A percentile compares a stretch with the other conserved stretches of the same genome.
Evolutionary conservation across 164 flowering plant species (phyloP).

Genomic region (Echeveria elegans): DNA sequence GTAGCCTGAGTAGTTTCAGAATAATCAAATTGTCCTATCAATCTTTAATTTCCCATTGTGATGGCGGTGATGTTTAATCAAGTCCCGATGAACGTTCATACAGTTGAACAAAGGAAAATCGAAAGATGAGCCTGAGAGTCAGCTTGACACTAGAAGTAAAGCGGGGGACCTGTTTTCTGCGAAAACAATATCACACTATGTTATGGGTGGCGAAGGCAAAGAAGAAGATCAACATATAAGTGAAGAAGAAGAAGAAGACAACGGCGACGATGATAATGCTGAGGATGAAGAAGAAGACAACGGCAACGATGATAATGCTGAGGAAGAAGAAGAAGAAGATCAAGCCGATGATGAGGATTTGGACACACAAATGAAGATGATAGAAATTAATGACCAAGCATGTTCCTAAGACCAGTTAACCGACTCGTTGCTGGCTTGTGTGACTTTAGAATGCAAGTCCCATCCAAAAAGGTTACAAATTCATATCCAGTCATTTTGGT

Average conservation of each 20-base stretch:
- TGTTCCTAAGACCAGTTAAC: no score
- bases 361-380: no score
- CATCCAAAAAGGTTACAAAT: no score
- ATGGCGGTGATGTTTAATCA: no score
- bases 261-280: background rate
- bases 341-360: no score
- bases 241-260: conserved; percentile 10
- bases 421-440: no score
- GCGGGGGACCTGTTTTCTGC: conserved; percentile 45
- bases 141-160: conserved; percentile 22
- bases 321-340: no score
- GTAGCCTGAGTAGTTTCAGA: background rate
- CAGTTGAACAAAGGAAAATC: conserved; percentile 74
- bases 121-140: conserved; percentile 14
- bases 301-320: background rate
- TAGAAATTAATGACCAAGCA: no score
- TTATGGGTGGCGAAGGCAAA: conserved; percentile 23
- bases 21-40: background rate
- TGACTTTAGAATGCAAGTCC: no score
- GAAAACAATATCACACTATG: conserved; percentile 50
- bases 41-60: no score
- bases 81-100: background rate
- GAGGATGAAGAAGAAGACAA: conserved; percentile 5
- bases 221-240: conserved; percentile 8
- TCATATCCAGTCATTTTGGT: no score